Base-by-base conservation (phyloP, 257 asterid species). In the Agastache rugosa region DNA sequence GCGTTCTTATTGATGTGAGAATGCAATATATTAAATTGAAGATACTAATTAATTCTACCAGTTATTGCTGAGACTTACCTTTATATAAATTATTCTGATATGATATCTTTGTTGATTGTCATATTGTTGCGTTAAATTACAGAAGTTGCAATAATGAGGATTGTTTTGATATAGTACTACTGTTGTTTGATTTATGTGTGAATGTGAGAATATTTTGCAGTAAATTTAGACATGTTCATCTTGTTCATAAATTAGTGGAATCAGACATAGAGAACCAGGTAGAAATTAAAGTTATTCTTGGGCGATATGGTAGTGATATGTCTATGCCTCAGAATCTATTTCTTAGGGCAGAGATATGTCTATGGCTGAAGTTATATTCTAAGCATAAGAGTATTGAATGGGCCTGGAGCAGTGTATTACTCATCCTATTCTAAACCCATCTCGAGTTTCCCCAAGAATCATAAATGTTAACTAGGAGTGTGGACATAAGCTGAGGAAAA, bases 321-420 rank as follows among this genome's bases (percentile, higher is more conserved):
- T 50, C 78, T 39, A 59, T 44, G 63, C 59, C 50, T 62, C 22
- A 44, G 22, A 8, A 69, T 62, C 48, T 77, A 69, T 31, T 76
- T 35, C 44, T 19, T 17, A 31, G 25, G 45, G 23, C 27, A 34
- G 27, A 16, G 15, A 34, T n/a, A n/a, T 61, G 42, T 31, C 66
- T 54, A 9, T 14, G 47, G 22, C 17, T 22, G 42, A 71, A 41
- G 12, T 41, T 25, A 14, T 9, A 10, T 53, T 53, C 5, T 15
- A 20, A 39, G 62, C n/a, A 45, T 8, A 27, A 42, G 68, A 27
- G 29, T 58, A 27, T 16, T 0, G 19, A 55, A 23, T 37, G 35
- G 14, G n/a, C 60, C 16, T 42, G 45, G 45, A 53, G 9, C 25
- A 8, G 16, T 64, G 29, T n/a, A 35, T 27, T 42, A 11, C 54